phyloP scores from a whole-genome alignment of 805 yeast species.

The Yarrowia sp. region DNA sequence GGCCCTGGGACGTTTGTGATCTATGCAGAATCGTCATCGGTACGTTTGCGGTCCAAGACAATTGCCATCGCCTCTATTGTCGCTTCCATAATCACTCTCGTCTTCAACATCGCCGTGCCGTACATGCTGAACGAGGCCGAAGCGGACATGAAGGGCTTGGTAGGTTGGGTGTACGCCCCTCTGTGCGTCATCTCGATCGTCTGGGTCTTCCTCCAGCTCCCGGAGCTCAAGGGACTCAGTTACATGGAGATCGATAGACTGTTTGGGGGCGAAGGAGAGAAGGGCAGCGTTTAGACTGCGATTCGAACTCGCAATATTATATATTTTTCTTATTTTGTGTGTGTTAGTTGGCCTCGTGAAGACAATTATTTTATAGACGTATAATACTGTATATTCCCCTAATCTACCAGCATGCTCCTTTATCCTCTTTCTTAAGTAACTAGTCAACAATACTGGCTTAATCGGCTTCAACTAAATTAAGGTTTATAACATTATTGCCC shows the following conservation, averaged over 20 bases:
- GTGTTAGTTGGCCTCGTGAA: too few relatives aligned
- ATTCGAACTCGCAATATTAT: too few relatives aligned
- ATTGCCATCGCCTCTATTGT: conserved; percentile 45
- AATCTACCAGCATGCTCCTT: too few relatives aligned
- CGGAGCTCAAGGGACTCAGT: conserved; percentile 59
- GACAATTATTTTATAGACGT: too few relatives aligned
- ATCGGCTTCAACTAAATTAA: too few relatives aligned
- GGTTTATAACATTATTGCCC: too few relatives aligned
- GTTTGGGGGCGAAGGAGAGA: conserved; percentile 39
- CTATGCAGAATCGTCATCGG: conserved; percentile 46
- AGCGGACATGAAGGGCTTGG: conserved; percentile 51
- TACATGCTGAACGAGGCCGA: conserved; percentile 50
- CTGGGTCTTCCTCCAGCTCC: conserved; percentile 53
- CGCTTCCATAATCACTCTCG: conserved; percentile 32
- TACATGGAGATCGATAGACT: conserved; percentile 59
- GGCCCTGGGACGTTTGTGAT: conserved; percentile 48
- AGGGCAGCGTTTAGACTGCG: background rate
- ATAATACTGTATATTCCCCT: too few relatives aligned
- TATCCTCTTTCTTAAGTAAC: too few relatives aligned
- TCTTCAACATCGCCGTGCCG: conserved; percentile 40
- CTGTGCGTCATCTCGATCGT: conserved; percentile 38
- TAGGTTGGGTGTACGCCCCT: conserved; percentile 50
- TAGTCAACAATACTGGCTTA: too few relatives aligned
- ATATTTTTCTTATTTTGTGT: too few relatives aligned
- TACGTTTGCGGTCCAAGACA: conserved; percentile 46